Evolutionary conservation across 345 rosid genomes (phyloP).

Genomic region (Melaleuca quinquenervia): DNA sequence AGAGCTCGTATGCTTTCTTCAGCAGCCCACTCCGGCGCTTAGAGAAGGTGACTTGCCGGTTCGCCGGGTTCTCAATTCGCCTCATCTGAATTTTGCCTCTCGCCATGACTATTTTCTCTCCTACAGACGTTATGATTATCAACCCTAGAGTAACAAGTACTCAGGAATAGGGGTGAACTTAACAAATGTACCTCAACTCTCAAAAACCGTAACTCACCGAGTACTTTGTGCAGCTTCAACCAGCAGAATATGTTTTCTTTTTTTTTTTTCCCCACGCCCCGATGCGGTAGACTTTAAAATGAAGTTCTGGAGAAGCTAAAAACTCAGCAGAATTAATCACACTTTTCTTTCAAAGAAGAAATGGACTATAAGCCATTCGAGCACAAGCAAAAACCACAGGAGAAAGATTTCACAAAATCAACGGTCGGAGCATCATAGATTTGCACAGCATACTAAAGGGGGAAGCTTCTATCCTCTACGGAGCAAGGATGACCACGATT

Average conservation of each 20-base stretch:
- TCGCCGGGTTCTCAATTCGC: not conserved
- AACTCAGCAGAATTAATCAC: not conserved
- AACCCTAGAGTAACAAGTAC: not conserved
- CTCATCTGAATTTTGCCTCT: constrained; percentile 8
- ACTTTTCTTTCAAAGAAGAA: not conserved
- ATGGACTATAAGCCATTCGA: not conserved
- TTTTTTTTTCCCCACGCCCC: not conserved
- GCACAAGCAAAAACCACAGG: not conserved
- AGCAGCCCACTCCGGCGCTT: constrained; percentile 4
- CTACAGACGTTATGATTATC: not conserved
- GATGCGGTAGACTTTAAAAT: not conserved
- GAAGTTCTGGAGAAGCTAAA: not conserved
- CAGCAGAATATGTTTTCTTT: not conserved
- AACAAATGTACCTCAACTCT: not conserved
- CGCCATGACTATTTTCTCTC: not conserved
- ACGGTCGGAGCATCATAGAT: not conserved
- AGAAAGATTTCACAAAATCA: not conserved
- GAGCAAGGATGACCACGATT: not conserved
- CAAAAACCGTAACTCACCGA: not conserved
- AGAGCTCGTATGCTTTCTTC: constrained; percentile 6
- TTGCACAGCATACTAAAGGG: not conserved
- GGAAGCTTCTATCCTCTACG: not conserved
- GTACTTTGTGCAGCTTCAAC: not conserved
- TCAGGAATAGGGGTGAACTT: not conserved
- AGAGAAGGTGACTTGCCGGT: constrained; percentile 9